Evolutionary conservation across 2,329 filamentous ascomycete genomes (phyloP).

Genomic region (Hymenoscyphus occultus): DNA sequence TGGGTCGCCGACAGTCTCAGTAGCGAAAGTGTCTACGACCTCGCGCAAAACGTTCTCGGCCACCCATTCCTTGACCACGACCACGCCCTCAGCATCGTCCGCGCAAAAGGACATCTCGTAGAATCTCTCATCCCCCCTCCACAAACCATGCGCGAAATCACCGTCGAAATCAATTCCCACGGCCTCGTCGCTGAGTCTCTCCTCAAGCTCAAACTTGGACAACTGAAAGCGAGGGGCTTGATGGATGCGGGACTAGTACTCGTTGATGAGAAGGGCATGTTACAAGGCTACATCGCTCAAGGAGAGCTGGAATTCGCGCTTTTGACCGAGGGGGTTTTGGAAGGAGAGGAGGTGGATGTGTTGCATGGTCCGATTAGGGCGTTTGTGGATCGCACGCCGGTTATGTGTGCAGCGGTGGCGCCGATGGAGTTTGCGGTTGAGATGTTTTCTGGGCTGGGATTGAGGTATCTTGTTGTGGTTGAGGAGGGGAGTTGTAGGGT

Average conservation of each 20-base stretch:
- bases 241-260: constrained; percentile 58
- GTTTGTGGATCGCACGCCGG: constrained; percentile 53
- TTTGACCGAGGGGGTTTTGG: constrained; percentile 24
- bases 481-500: constrained; percentile 50
- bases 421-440: constrained; percentile 58
- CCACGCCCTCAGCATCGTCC: constrained; percentile 43
- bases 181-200: constrained; percentile 43
- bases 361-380: constrained; percentile 39
- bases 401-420: constrained; percentile 48
- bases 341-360: constrained; percentile 36
- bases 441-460: constrained; percentile 56
- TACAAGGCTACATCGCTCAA: constrained; percentile 55
- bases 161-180: constrained; percentile 43
- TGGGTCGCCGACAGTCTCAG: constrained; percentile 56
- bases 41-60: constrained; percentile 56
- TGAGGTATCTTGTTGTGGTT: constrained; percentile 51
- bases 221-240: constrained; percentile 48
- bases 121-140: constrained; percentile 50
- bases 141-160: constrained; percentile 56
- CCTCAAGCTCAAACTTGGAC: constrained; percentile 45
- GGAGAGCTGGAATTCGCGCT: constrained; percentile 52
- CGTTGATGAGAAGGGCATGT: constrained; percentile 45
- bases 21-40: constrained; percentile 54
- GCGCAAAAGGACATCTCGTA: constrained; percentile 40
- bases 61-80: constrained; percentile 58